Percentiles rank a stretch among this genome's conserved stretches.
These are phyloP conservation scores for Tetrapisispora phaffii DNA, from an alignment of 805 yeast genomes.

Conservation along the genomic window DNA sequence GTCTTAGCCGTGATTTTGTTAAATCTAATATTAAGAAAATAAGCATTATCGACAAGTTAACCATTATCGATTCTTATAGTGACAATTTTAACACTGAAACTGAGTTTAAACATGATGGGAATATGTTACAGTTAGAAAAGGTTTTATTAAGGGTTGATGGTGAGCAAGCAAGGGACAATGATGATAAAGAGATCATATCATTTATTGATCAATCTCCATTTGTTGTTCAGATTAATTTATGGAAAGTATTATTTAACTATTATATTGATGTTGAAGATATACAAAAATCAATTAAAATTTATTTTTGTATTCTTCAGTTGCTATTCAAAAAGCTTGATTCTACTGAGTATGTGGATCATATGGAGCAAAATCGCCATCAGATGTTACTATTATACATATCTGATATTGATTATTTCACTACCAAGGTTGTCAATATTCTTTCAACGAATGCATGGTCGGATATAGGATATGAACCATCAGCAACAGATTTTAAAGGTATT, in stretches of 20 bases:
- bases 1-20: conserved; percentile 40
- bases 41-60: conserved; percentile 42
- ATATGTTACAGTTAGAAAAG: conserved; percentile 34
- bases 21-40: conserved; percentile 59
- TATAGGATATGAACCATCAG: background rate
- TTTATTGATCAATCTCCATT: conserved; percentile 58
- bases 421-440: conserved; percentile 28
- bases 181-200: conserved; percentile 43
- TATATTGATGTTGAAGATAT: conserved; percentile 32
- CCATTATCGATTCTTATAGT: conserved; percentile 24
- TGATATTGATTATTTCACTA: conserved; percentile 43
- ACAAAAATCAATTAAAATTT: conserved; percentile 37
- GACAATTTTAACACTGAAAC: conserved; percentile 36
- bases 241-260: conserved; percentile 60
- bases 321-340: conserved; percentile 32
- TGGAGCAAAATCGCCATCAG: conserved; percentile 31
- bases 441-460: conserved; percentile 29
- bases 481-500: conserved; percentile 12
- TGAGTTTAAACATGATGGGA: conserved; percentile 13
- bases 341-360: conserved; percentile 16
- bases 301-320: conserved; percentile 41
- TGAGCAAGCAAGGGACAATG: background rate
- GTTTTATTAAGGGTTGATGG: conserved; percentile 30
- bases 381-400: conserved; percentile 33
- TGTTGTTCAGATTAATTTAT: conserved; percentile 57